Evolutionary conservation across 306 rosid genomes (phyloP), one percentile per base, ranked within the genome.

Genomic region (Clitoria ternatea): DNA sequence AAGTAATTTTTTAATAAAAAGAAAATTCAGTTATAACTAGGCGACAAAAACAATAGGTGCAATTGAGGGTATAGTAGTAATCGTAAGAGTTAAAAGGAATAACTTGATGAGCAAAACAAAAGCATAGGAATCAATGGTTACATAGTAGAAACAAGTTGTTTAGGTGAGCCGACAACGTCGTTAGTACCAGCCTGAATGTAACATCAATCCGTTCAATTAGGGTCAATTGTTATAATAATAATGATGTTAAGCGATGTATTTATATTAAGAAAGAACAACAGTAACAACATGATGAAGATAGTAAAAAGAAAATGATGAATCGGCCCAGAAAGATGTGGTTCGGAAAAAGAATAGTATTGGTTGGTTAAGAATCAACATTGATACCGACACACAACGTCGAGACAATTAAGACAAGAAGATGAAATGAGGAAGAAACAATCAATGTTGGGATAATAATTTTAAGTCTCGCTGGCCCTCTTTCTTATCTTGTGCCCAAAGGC

Each of bases 361-460:
- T 79, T 71, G 84, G 84, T 64, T 61, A 56, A 73, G 88, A 78
- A 81, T 86, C 81, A 78, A 75, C 85, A 80, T 63, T 80, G 81
- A 79, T 65, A 74, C 86, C 77, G 78, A 85, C 86, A 76, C 75
- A 72, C 36, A 76, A 64, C 47, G 44, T 75, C 40, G 55, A 56
- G 74, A 77, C 87, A 74, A 65, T 62, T 44, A 68, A 55, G 48
- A 35, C 33, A 36, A 12, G 44, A 59, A 55, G 61, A 43, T 63
- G 77, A 50, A 29, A 37, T 30, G 37, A 55, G 39, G 53, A 59
- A 13, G 22, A 53, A 68, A 40, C 55, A 48, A 60, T 68, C 40
- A 65, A 77, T 45, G 50, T 64, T 35, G 55, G 63, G 30, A 53
- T 57, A 44, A 49, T 42, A 66, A 61, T 65, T 70, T 65, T 33